A percentile compares a stretch with the other conserved stretches of the same genome.
phyloP scores from a whole-genome alignment of 2,329 filamentous ascomycete species.

The Neonectria punicea region DNA sequence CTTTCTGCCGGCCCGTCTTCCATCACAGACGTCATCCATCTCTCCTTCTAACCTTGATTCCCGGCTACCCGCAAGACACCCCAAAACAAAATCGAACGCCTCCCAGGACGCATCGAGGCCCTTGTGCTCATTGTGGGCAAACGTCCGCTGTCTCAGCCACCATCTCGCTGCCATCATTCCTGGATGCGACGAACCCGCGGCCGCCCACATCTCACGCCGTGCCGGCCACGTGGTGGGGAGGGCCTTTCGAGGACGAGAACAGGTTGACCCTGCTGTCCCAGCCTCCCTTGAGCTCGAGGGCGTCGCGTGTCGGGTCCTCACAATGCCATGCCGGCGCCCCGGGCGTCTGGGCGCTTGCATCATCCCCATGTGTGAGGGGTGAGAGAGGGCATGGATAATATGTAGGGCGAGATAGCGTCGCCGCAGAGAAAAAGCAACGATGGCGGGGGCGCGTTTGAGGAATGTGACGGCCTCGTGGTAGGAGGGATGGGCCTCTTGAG shows the following conservation, averaged over 20 bases:
- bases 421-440: neutral
- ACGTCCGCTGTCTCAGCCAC: constrained; percentile 17
- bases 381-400: neutral
- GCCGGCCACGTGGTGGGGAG: constrained; percentile 14
- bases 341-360: neutral
- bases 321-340: constrained; percentile 5
- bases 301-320: neutral
- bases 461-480: constrained; percentile 6
- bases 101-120: neutral
- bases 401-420: constrained; percentile 5
- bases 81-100: neutral
- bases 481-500: neutral
- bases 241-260: neutral
- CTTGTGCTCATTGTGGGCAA: neutral
- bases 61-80: neutral
- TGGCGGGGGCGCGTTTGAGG: constrained; percentile 3
- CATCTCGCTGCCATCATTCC: constrained; percentile 9
- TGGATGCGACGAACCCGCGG: neutral
- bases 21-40: neutral
- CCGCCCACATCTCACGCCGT: constrained; percentile 8
- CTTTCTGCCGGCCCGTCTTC: neutral
- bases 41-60: neutral
- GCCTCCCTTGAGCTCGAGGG: neutral
- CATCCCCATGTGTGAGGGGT: neutral
- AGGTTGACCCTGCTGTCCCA: neutral